These are phyloP conservation scores for Diplodia mutila DNA, from an alignment of 2,329 filamentous ascomycete genomes.

Conservation along the genomic window DNA sequence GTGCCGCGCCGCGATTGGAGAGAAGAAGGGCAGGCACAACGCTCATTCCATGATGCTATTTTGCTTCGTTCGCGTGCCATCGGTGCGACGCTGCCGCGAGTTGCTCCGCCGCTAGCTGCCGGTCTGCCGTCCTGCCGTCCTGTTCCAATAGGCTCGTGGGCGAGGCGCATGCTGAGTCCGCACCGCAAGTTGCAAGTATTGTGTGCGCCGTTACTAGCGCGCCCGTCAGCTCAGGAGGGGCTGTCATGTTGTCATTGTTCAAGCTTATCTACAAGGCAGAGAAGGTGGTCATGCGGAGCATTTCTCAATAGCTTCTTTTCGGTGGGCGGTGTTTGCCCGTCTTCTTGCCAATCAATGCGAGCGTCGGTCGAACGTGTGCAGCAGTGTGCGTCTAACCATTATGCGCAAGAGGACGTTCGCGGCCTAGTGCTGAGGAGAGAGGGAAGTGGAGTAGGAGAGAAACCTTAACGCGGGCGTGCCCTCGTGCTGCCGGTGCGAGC, in stretches of 20 bases:
- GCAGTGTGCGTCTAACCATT: conserved; percentile 15
- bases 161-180: conserved; percentile 3
- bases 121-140: conserved; percentile 16
- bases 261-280: conserved; percentile 9
- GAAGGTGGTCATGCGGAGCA: conserved; percentile 20
- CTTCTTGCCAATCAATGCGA: conserved; percentile 11
- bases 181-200: conserved; percentile 4
- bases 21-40: neutral
- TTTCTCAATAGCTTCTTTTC: conserved; percentile 11
- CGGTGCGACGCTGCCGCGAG: conserved; percentile 13
- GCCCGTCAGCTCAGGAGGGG: conserved; percentile 5
- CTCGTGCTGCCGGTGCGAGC: neutral
- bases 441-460: conserved; percentile 15
- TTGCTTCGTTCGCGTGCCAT: conserved; percentile 21
- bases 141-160: conserved; percentile 20
- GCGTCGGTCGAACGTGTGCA: conserved; percentile 15
- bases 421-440: conserved; percentile 24
- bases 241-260: conserved; percentile 20
- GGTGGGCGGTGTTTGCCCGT: neutral
- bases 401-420: conserved; percentile 16
- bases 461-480: conserved; percentile 7
- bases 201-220: conserved; percentile 22
- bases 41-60: conserved; percentile 1
- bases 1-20: conserved; percentile 7
- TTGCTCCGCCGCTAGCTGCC: conserved; percentile 18